Evolutionary conservation across 2,329 filamentous ascomycete species (phyloP), one percentile per base, ranked within the genome.

Genomic region (Penicillium crustosum): DNA sequence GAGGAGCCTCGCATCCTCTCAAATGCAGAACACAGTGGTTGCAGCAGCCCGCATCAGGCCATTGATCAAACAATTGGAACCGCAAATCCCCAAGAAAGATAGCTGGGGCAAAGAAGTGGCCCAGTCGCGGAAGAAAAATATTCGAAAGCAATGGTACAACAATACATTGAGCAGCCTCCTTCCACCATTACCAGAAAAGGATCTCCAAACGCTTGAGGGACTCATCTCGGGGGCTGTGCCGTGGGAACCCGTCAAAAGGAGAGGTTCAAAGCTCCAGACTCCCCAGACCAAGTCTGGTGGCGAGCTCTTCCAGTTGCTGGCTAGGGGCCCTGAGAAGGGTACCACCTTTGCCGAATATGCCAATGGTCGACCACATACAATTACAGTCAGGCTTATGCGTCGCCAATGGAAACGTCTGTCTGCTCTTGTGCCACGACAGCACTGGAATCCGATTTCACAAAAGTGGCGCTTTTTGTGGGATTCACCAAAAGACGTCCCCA

Each of bases 311-410:
- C 64, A 67, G 19, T 69, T 76, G 42, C 56, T 79, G 53, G 66
- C 69, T 7, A 59, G 68, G 3, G 75, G 77, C 2, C 75, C 76
- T 7, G 63, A 70, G 45, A 75, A 75, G 56, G 70, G 68, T 3
- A 56, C 58, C 6, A 76, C 75, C 0, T 76, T 78, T 45, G 61
- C 59, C 6, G 49, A 61, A 25, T 77, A 70, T 56, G 58, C 53
- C 8, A 61, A 64, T 50, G 76, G 75, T 8, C 72, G 77, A 35
- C 76, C 77, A 15, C 77, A 78, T 57, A 61, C 61, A 4, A 72
- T 79, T 41, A 77, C 74, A 6, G 56, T 66, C 19, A 70, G 76
- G 13, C 70, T 78, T 47, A 75, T 79, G 70, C 65, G 60, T 10
- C 69, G 71, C 29, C 54, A 72, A 17, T 78, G 76, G 76, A 66